phyloP scores from a whole-genome alignment of 352 stramenopile species.

The Saprolegnia parasitica region DNA sequence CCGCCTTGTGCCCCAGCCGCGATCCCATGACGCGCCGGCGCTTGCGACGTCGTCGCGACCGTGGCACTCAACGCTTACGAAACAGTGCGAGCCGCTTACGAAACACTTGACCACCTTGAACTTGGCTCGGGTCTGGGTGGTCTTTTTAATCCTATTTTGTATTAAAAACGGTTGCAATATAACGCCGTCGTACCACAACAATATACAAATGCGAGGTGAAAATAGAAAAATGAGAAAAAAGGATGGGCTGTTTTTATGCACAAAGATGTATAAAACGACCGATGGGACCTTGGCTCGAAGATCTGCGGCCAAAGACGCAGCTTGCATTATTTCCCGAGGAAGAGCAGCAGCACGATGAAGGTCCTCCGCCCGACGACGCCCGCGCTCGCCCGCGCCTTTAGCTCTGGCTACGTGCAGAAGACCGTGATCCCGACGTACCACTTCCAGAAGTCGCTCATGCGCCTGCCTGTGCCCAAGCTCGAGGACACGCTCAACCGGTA shows the following conservation, averaged over 20 bases:
- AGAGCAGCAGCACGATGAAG: background rate
- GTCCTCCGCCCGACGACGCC: background rate
- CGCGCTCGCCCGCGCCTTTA: conserved; percentile 12
- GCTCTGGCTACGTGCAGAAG: conserved; percentile 70
- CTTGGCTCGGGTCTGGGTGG: background rate
- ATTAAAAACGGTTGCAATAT: conserved; percentile 6
- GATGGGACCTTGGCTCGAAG: background rate
- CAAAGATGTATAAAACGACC: background rate
- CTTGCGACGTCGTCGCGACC: background rate
- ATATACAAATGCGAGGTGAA: no score
- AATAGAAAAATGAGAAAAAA: background rate
- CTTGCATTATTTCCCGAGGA: background rate
- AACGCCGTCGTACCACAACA: background rate
- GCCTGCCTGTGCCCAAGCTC: conserved; percentile 82
- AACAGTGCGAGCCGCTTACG: conserved; percentile 2
- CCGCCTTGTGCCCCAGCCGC: no score
- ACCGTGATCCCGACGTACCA: conserved; percentile 85
- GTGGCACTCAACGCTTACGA: conserved; percentile 5
- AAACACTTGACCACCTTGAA: conserved; percentile 5
- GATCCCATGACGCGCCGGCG: no score
- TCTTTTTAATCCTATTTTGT: background rate
- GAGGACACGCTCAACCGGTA: conserved; percentile 80
- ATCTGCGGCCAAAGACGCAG: background rate
- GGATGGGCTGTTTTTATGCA: no score
- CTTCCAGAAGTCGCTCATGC: conserved; percentile 82